Evolutionary conservation across 1,139 yeast species (phyloP), one percentile per base, ranked within the genome.

Genomic region (Zygosaccharomyces sapae): DNA sequence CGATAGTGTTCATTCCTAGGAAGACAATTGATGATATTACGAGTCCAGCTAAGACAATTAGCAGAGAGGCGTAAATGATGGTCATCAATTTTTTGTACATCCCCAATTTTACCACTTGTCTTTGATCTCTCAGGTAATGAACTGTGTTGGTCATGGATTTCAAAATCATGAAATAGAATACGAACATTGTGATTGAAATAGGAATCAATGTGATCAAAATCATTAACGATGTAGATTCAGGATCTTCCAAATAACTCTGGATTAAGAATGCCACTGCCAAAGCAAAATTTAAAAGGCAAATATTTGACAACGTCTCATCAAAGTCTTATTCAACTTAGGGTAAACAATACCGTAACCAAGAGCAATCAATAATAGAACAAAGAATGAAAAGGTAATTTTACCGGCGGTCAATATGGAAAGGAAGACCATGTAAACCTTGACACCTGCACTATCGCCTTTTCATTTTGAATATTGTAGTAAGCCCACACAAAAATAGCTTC

Each of bases 321-420:
- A 65, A 51, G 77, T 79, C 63, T 79, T 80, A 45, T 89, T 88
- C 52, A 94, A 75, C 56, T 89, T 84, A 44, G 96, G 87, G 53
- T 77, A 77, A 35, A 94, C 98, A 46, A 94, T 92, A 51, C 98
- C 97, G 67, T 90, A 94, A 30, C 98, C 98, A 56, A 90, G 73
- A 13, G 95, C 78, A 50, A 94, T 92, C 58, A 90, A 83, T 53
- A 92, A 74, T 48, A 94, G 72, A 59, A 94, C 70, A 70, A 90
- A 94, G 70, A 92, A 86, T 7, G 97, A 86, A 64, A 88, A 88
- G 1, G 97, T 83, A 49, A 87, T 78, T 61, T 95, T 85, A 55
- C 81, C 79, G 1, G 96, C 80, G 63, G 88, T 87, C 65, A 90
- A 71, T 24, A 88, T 64, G 1, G 97, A 83, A 44, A 90, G 76